Conservation (phyloP, 2,329 filamentous ascomycete genomes). For the Cryphonectria carpinicola region DNA sequence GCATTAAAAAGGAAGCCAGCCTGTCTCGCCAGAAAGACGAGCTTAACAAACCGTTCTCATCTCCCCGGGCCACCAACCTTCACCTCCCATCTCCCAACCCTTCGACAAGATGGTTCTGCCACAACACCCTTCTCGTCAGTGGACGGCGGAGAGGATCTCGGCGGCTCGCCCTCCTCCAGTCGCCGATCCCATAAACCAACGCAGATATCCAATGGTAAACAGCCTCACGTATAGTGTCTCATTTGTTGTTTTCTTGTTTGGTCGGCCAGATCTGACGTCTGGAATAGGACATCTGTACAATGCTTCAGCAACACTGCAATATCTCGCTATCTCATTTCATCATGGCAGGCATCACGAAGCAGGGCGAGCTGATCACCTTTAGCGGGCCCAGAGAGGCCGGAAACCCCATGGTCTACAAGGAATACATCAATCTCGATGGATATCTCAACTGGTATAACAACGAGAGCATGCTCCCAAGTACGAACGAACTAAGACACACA, state of each 20-base stretch:
- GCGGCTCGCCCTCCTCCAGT: conserved; percentile 16
- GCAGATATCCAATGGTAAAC: conserved; percentile 26
- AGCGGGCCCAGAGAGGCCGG: conserved; percentile 43
- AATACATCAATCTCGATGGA: conserved; percentile 30
- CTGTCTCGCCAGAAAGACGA: conserved; percentile 2
- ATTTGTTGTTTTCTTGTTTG: not conserved
- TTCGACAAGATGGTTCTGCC: conserved; percentile 25
- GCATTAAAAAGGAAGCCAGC: conserved; percentile 4
- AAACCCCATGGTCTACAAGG: conserved; percentile 34
- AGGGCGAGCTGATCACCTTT: conserved; percentile 51
- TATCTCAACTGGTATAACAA: conserved; percentile 27
- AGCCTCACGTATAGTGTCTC: not conserved
- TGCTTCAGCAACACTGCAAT: conserved; percentile 55
- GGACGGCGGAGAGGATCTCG: conserved; percentile 26
- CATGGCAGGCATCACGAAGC: conserved; percentile 54
- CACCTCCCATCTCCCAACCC: not conserved
- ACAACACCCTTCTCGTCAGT: conserved; percentile 23
- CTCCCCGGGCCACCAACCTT: not conserved
- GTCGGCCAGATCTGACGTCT: conserved; percentile 9
- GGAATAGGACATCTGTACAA: conserved; percentile 53
- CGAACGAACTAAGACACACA: conserved; percentile 28
- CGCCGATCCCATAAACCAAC: conserved; percentile 26
- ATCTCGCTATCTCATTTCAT: conserved; percentile 58
- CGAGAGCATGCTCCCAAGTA: conserved; percentile 26
- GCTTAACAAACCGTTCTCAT: not conserved